Conservation (phyloP, 1,284 basidiomycete species). For the Melanopsichium pennsylvanicum region DNA sequence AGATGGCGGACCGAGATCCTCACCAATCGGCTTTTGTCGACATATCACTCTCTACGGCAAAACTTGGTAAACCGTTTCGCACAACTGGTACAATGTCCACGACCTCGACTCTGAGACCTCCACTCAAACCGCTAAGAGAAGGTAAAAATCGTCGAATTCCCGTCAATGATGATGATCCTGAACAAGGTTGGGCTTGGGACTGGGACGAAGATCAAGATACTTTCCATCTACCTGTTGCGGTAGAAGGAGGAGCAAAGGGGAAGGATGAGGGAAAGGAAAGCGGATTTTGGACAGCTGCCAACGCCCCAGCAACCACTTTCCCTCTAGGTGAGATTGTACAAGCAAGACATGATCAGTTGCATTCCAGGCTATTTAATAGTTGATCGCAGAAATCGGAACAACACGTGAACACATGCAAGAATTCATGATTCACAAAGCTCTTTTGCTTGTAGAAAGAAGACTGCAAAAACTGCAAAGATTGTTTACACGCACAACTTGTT, state of each 20-base stretch:
- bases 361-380: slow-evolving; percentile 91
- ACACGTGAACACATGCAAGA: too few relatives aligned
- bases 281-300: slow-evolving; percentile 38
- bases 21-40: too few relatives aligned
- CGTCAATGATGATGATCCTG: slow-evolving; percentile 36
- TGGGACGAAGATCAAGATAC: slow-evolving; percentile 62
- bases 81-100: slow-evolving; percentile 5
- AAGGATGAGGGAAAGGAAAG: slow-evolving; percentile 7
- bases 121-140: slow-evolving; percentile 12
- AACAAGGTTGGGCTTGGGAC: slow-evolving; percentile 59
- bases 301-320: slow-evolving; percentile 85
- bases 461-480: too few relatives aligned
- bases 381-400: too few relatives aligned
- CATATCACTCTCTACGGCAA: too few relatives aligned
- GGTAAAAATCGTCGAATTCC: slow-evolving; percentile 16
- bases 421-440: too few relatives aligned
- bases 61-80: too few relatives aligned
- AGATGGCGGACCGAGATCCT: too few relatives aligned
- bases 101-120: background rate
- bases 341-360: slow-evolving; percentile 88
- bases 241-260: background rate
- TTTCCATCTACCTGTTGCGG: background rate
- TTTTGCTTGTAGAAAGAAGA: too few relatives aligned
- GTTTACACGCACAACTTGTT: too few relatives aligned
- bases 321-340: slow-evolving; percentile 93